Evolutionary conservation across 257 asterid species (phyloP).

Genomic region (Capsicum baccatum): DNA sequence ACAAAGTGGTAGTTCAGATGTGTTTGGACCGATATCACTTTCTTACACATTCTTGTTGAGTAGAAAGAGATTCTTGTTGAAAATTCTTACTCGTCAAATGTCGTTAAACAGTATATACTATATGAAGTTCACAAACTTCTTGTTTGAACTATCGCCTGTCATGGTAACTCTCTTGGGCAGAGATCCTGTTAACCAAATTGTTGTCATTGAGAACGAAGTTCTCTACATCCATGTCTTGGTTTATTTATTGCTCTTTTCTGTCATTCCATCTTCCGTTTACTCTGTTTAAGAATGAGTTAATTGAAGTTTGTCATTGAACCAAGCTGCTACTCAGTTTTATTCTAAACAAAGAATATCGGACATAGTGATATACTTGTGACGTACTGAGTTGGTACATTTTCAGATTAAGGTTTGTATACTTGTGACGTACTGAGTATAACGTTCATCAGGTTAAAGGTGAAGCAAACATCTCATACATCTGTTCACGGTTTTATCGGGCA

Average conservation of each 20-base stretch:
- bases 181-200: background rate
- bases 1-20: no score
- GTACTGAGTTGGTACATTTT: background rate
- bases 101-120: background rate
- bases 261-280: background rate
- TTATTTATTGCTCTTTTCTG: background rate
- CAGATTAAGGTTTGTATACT: constrained; percentile 10
- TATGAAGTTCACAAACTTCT: background rate
- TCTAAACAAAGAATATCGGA: background rate
- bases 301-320: background rate
- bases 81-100: background rate
- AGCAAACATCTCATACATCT: constrained; percentile 93
- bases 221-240: background rate
- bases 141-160: no score
- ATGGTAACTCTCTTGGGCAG: background rate
- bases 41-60: background rate
- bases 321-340: background rate
- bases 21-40: no score
- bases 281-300: background rate
- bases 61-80: background rate
- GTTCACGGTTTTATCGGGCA: constrained; percentile 95
- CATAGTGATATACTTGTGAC: no score
- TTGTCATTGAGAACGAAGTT: background rate
- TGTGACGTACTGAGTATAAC: background rate
- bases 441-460: constrained; percentile 73